Base-by-base conservation (phyloP, 495 filamentous ascomycete genomes). In the Aspergillus indologenus region DNA sequence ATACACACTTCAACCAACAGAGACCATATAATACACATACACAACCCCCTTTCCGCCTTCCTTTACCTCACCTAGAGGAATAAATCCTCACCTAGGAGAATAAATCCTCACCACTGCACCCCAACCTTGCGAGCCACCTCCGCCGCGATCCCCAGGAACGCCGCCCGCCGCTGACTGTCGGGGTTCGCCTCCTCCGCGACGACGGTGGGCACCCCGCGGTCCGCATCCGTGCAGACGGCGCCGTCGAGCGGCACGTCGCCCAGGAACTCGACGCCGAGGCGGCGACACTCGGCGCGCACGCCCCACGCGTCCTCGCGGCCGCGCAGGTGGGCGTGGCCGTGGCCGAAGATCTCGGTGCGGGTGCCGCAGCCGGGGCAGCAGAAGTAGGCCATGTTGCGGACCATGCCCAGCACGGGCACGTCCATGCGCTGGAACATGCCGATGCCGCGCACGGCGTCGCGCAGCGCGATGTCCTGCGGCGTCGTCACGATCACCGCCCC, bases 371-470 rank as follows among this genome's bases (percentile, higher is more conserved):
- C 76, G 0, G 92, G 91, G 63, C 94, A 98, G 1, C 73, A 78
- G 64, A 96, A 97, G 22, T 88, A 79, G 3, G 86, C 87, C 94
- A 99, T 99, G 63, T 99, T 99, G 67, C 93, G 88, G 50, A 98
- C 87, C 80, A 98, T 87, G n/a, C 94, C 94, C 22, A 98, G 75
- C 31, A 96, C 86, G 20, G 85, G 85, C 0, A 89, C 84, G 40
- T 85, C 72, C 57, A 93, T 87, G 63, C 90, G 93, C 61, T 84
- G 81, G 70, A 98, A 97, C 88, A 99, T 92, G 53, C 88, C 87
- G 42, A 96, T 84, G 0, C 94, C 94, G 63, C 91, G 89, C 0
- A 96, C 83, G 0, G 94, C 92, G 65, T 98, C 94, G 46, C 87
- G 88, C 0, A 97, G 80, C 1, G 92, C 90, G 44, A 98, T 83